Evolutionary conservation across 495 filamentous ascomycete genomes (phyloP).

Genomic region (Poronia punctata): DNA sequence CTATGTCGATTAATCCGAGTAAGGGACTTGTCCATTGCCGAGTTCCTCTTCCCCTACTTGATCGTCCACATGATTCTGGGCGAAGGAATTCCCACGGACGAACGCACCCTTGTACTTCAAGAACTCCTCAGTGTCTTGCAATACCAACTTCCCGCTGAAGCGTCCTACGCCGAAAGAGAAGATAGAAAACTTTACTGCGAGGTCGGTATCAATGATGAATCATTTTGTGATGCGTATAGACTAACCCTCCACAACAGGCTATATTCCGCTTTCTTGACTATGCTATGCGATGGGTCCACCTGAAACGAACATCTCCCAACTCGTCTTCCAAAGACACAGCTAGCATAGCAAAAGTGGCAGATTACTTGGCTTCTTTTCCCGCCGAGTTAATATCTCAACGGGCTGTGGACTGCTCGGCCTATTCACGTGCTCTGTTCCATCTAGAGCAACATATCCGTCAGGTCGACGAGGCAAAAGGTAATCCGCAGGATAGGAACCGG

Average conservation of each 20-base stretch:
- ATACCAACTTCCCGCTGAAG: constrained; percentile 47
- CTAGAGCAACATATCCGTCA: constrained; percentile 82
- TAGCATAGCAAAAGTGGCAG: constrained; percentile 30
- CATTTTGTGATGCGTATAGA: too few relatives aligned
- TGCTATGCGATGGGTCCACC: constrained; percentile 79
- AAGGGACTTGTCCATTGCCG: constrained; percentile 74
- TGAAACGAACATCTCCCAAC: constrained; percentile 48
- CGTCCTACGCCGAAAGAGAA: constrained; percentile 51
- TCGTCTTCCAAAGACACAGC: constrained; percentile 30
- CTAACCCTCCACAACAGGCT: constrained; percentile 46
- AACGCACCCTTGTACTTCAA: constrained; percentile 56
- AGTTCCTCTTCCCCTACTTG: constrained; percentile 80
- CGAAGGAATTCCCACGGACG: constrained; percentile 52
- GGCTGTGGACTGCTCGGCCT: constrained; percentile 87
- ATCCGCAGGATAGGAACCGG: constrained; percentile 37
- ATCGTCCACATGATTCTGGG: constrained; percentile 69
- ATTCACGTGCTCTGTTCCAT: constrained; percentile 83
- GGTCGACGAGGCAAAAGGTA: constrained; percentile 28
- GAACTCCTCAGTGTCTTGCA: constrained; percentile 68
- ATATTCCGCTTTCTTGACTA: constrained; percentile 91
- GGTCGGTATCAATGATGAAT: constrained; percentile 41
- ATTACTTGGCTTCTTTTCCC: constrained; percentile 58
- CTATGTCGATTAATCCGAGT: constrained; percentile 72
- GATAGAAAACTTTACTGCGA: constrained; percentile 75
- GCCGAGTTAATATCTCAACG: constrained; percentile 77